Evolutionary conservation across 805 yeast species (phyloP).

Genomic region (Saturnispora bothae): DNA sequence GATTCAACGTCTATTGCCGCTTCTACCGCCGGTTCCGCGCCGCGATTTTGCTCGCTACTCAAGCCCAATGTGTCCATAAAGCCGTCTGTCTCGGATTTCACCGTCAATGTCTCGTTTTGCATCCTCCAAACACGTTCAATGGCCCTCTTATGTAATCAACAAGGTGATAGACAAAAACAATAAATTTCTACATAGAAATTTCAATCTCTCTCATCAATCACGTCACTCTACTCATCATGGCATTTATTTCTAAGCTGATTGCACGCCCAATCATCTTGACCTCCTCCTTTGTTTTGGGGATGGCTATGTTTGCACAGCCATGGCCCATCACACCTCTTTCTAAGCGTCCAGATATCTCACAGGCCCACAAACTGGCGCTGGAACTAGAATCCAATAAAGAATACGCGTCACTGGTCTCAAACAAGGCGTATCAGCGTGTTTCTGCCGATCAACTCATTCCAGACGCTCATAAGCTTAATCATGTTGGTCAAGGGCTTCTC

Average conservation of each 20-base stretch:
- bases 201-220: not conserved
- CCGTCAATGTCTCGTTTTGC: too few relatives aligned
- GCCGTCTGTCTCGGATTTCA: too few relatives aligned
- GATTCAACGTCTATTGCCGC: too few relatives aligned
- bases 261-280: slow-evolving; percentile 11
- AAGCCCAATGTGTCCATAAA: too few relatives aligned
- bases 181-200: too few relatives aligned
- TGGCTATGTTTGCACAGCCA: slow-evolving; percentile 22
- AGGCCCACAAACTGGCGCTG: slow-evolving; percentile 5
- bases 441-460: slow-evolving; percentile 42
- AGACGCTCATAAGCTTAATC: slow-evolving; percentile 45
- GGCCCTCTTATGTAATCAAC: not conserved
- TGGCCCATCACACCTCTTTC: slow-evolving; percentile 21
- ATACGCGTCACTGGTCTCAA: slow-evolving; percentile 5
- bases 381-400: not conserved
- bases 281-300: slow-evolving; percentile 21
- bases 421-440: slow-evolving; percentile 19
- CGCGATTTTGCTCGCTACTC: too few relatives aligned
- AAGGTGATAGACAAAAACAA: too few relatives aligned
- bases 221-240: not conserved
- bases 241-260: too few relatives aligned
- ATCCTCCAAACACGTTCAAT: too few relatives aligned
- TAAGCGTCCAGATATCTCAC: slow-evolving; percentile 8
- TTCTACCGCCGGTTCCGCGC: too few relatives aligned
- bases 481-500: slow-evolving; percentile 63